Evolutionary conservation across 805 yeast genomes (phyloP), one percentile per base, ranked within the genome.

Genomic region (Starmerella bombicola): DNA sequence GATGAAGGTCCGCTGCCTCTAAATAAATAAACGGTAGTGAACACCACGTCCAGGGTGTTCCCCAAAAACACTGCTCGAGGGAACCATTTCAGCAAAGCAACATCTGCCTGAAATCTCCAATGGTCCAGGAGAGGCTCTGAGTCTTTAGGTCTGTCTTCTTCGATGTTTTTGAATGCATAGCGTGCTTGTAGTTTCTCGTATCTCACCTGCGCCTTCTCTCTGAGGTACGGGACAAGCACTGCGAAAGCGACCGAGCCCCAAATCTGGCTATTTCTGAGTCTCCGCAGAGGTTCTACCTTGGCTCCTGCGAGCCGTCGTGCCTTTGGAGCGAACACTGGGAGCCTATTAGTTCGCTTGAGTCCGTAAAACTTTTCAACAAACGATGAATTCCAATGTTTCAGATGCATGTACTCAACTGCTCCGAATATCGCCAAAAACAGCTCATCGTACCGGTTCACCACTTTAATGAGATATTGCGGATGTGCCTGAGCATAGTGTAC

Each of bases 361-460:
- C 96, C 97, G 55, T 88, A 88, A 56, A 88, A 88, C 55, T 81
- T 80, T 58, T 88, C 96, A 0, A 93, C 83, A 54, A 88, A 83
- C 2, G 91, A 74, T 0, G 93, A 74, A 53, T 82, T 86, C 83
- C 91, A 81, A 36, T 67, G 66, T 38, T 64, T 70, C 36, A 88
- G 58, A 50, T 78, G 81, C 46, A 71, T 68, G 66, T 75, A 75
- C 58, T 91, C 96, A 1, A 88, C 62, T 3, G 70, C 42, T 0
- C 80, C 75, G 53, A 86, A 64, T 2, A 78, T 45, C 2, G 72
- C 43, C 3, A 78, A 57, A 51, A 78, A 78, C 28, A 84, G 53
- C 63, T 83, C 95, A 57, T 88, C 95, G 55, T 80, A 85, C 33
- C 66, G 64, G 51, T 80, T 74, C 21, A 83, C 73, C 3, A 80